phyloP scores from a whole-genome alignment of 176 grass and related monocot species.

The Triticum urartu region DNA sequence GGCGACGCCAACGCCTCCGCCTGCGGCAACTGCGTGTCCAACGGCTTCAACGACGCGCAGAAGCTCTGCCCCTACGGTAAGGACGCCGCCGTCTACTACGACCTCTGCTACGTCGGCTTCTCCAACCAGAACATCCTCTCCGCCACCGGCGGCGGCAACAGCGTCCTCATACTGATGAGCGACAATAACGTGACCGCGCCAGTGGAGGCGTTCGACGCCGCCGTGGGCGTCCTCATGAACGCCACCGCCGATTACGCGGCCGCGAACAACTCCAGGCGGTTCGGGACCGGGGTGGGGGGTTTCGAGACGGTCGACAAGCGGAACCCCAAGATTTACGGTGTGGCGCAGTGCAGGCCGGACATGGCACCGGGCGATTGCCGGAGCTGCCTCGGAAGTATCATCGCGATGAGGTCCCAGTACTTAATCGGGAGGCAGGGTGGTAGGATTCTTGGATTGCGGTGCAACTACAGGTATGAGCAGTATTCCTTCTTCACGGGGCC shows the following conservation, averaged over 20 bases:
- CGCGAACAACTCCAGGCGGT: conserved; percentile 32
- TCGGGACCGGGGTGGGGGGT: conserved; percentile 28
- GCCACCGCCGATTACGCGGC: conserved; percentile 41
- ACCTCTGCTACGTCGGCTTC: conserved; percentile 51
- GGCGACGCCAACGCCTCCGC: conserved; percentile 19
- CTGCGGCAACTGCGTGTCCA: neutral
- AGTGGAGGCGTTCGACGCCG: conserved; percentile 11
- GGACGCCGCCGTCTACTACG: conserved; percentile 29
- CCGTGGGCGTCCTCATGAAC: conserved; percentile 15
- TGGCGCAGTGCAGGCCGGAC: conserved; percentile 66
- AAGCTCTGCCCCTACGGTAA: conserved; percentile 4
- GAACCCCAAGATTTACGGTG: conserved; percentile 27
- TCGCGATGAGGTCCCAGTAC: neutral
- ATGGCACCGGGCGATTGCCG: conserved; percentile 30
- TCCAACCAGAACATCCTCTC: conserved; percentile 48
- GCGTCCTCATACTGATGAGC: neutral
- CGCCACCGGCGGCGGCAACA: neutral
- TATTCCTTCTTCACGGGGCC: neutral
- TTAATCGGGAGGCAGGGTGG: conserved; percentile 6
- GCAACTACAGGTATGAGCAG: conserved; percentile 41
- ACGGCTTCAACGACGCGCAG: conserved; percentile 12
- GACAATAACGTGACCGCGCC: neutral
- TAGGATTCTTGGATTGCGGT: neutral
- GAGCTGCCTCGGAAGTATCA: neutral
- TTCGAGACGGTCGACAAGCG: neutral